These are phyloP conservation scores for Apiotrichum akiyoshidainum DNA, from an alignment of 1,284 basidiomycete genomes.

Conservation along the genomic window DNA sequence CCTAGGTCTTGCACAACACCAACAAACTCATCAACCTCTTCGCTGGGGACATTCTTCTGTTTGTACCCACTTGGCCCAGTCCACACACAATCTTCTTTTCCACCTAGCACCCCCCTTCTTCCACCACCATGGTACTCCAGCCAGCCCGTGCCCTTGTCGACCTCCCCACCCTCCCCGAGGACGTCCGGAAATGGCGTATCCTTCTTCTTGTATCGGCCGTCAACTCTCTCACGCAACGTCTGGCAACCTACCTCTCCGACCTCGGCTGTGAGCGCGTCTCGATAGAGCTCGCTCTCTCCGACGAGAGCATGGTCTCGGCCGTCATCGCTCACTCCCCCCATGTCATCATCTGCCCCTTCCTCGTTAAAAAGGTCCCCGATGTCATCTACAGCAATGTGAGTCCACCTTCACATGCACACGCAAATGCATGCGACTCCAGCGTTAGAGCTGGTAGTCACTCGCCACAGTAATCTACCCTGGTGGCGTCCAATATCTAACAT, in stretches of 20 bases:
- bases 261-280: slow-evolving; percentile 47
- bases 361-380: slow-evolving; percentile 52
- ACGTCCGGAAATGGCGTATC: slow-evolving; percentile 37
- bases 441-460: too few species aligned
- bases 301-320: slow-evolving; percentile 50
- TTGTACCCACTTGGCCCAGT: too few species aligned
- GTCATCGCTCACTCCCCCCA: slow-evolving; percentile 48
- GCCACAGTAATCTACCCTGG: too few species aligned
- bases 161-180: slow-evolving; percentile 20
- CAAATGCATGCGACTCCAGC: too few species aligned
- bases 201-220: slow-evolving; percentile 53
- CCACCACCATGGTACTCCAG: slow-evolving; percentile 6
- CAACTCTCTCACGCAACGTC: slow-evolving; percentile 52
- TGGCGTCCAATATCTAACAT: neutral
- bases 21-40: too few species aligned
- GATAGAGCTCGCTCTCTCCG: slow-evolving; percentile 49
- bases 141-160: slow-evolving; percentile 24
- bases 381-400: slow-evolving; percentile 47
- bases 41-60: too few species aligned
- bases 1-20: too few species aligned
- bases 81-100: too few species aligned
- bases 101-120: neutral
- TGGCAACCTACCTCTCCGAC: slow-evolving; percentile 45
- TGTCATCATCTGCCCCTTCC: slow-evolving; percentile 53
- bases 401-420: neutral